phyloP scores from a whole-genome alignment of 345 rosid species.

The Ceriops tagal region DNA sequence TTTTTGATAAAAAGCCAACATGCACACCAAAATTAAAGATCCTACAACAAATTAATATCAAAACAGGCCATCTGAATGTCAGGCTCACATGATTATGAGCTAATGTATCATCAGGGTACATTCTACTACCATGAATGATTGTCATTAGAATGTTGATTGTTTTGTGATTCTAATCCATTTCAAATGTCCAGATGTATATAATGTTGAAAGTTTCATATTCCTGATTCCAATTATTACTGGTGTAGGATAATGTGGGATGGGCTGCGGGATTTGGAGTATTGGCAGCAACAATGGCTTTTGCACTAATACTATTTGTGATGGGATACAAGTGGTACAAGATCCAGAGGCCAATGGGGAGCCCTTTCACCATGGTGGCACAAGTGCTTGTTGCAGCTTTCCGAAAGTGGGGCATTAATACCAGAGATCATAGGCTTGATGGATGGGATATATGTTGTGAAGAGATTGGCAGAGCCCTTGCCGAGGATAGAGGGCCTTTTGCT shows the following conservation, averaged over 20 bases:
- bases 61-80: no score
- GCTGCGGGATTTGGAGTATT: slow-evolving; percentile 54
- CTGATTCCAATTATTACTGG: background rate
- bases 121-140: no score
- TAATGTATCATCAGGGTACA: no score
- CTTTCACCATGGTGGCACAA: slow-evolving; percentile 54
- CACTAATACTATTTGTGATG: slow-evolving; percentile 41
- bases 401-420: slow-evolving; percentile 48
- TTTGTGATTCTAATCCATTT: no score
- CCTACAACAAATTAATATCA: no score
- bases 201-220: background rate
- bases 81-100: no score
- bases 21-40: no score
- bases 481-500: slow-evolving; percentile 19
- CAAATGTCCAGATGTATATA: no score
- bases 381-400: slow-evolving; percentile 61
- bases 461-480: background rate
- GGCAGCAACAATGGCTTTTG: slow-evolving; percentile 45
- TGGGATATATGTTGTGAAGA: slow-evolving; percentile 35
- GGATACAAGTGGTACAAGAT: slow-evolving; percentile 57
- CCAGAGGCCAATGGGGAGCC: slow-evolving; percentile 62
- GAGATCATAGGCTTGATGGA: slow-evolving; percentile 28
- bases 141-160: no score
- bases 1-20: no score
- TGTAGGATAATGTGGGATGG: slow-evolving; percentile 80